Evolutionary conservation across 2,329 filamentous ascomycete genomes (phyloP), one percentile per base, ranked within the genome.

Genomic region (Trichoderma asperellum): DNA sequence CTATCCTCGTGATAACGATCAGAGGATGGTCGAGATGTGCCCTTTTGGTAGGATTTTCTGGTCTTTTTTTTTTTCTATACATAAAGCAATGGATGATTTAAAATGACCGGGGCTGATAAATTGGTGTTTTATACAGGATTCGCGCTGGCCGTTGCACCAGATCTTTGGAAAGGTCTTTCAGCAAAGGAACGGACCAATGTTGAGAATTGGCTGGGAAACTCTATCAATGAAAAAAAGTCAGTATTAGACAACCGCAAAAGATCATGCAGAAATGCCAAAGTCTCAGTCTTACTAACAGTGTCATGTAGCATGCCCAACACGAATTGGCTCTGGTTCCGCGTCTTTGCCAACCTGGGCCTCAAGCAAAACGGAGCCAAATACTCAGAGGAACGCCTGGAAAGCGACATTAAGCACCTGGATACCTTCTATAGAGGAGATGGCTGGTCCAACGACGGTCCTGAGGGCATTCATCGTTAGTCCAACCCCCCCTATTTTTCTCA

Each of bases 371-470:
- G 90, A 1, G 91, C 89, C 0, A 86, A 86, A 59, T 92, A 90
- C 80, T 92, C 90, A 0, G 87, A 91, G 72, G 85, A 89, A 56
- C 85, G 89, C 27, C 85, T 94, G 27, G 89, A 92, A 69, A 87
- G 87, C 24, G 92, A 94, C 76, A 92, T 95, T 76, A 86, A 91
- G 73, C 91, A 94, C 73, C 83, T 95, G 11, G 88, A 94, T 74
- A 92, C 90, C 0, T 95, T 94, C 77, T 93, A 94, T 76, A 88
- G 92, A n/a, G 92, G 92, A 6, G 89, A 88, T 57, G 92, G 92
- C 0, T 95, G 92, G 92, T 93, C 90, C 2, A 93, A 94, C 74
- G 92, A 95, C 76, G 92, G 92, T 0, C 92, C 92, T 0, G 89
- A 91, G 74, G 89, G 89, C 16, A 92, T 94, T 69, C 91, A 92